These are phyloP conservation scores for Ephemerocybe angulata DNA, from an alignment of 768 basidiomycete species.

Conservation along the genomic window DNA sequence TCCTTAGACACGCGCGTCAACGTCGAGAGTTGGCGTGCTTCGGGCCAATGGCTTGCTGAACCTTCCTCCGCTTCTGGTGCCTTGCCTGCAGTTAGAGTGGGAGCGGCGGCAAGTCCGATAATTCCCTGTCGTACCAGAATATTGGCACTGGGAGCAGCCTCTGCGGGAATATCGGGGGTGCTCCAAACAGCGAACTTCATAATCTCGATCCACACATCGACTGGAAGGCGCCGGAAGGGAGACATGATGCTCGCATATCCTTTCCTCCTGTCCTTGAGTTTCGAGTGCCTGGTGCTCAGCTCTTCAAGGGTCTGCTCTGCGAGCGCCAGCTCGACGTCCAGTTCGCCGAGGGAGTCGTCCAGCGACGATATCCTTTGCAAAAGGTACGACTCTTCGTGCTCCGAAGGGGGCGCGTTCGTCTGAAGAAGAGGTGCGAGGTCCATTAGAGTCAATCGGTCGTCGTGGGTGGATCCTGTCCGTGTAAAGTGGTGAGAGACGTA, in stretches of 20 bases:
- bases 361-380: constrained; percentile 4
- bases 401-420: background rate
- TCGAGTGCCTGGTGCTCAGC: background rate
- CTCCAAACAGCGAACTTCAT: constrained; percentile 9
- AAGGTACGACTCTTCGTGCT: background rate
- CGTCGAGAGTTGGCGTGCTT: background rate
- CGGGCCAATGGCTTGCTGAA: background rate
- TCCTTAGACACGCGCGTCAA: constrained; percentile 5
- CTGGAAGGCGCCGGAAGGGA: constrained; percentile 1
- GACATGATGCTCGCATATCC: constrained; percentile 1
- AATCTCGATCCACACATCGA: constrained; percentile 5
- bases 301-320: constrained; percentile 3
- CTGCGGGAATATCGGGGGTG: background rate
- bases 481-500: background rate
- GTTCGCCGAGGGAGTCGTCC: background rate
- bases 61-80: background rate
- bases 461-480: background rate
- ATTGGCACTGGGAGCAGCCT: background rate
- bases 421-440: background rate
- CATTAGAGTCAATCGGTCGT: constrained; percentile 1
- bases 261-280: background rate
- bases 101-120: background rate
- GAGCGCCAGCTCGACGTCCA: background rate
- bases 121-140: too few relatives aligned
- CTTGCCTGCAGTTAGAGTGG: background rate